Evolutionary conservation across 2,329 filamentous ascomycete species (phyloP), one percentile per base, ranked within the genome.

Genomic region (Pestalotiopsis sp.): DNA sequence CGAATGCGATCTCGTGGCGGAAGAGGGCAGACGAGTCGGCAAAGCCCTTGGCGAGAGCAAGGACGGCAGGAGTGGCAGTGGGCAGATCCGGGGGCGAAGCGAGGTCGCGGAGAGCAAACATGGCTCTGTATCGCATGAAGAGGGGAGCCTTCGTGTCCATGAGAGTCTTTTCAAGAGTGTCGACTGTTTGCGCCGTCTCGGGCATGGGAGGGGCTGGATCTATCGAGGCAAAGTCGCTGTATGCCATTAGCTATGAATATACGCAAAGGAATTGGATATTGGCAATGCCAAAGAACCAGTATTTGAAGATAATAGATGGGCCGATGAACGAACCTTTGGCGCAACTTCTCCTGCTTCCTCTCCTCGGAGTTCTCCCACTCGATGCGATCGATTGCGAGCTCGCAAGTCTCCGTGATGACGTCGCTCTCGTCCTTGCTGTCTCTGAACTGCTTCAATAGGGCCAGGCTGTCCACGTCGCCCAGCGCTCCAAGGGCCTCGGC

Each of bases 1-100:
- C 96, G 79, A 99, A 99, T 14, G 96, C 96, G 72, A 99, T 94
- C 79, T 99, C 96, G 83, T 99, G 96, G 73, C 96, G 91, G 87
- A 99, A 98, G 7, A 99, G 89, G 4, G 95, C 95, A 63, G 95
- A 98, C 20, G 90, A 86, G 79, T 99, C 96, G 39, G 86, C 85
- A 74, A 99, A 91, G 17, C 96, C 96, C 77, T 91, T 91, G 60
- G 96, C 94, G 61, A 99, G 88, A 12, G 95, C 93, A 59, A 92
- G 87, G 66, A 99, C 88, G 20, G 96, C 95, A n/a, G 93, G 92
- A 17, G 94, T 88, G 6, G 95, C 95, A 2, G 95, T 97, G 2
- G 94, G 93, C 58, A 97, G 90, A 77, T 97, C 92, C 11, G 95
- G 95, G 17, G 96, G 96, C 3, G 95, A 98, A 25, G 95, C 94